Base-by-base conservation (phyloP, 768 basidiomycete species). In the Phanerodontia chrysosporium region DNA sequence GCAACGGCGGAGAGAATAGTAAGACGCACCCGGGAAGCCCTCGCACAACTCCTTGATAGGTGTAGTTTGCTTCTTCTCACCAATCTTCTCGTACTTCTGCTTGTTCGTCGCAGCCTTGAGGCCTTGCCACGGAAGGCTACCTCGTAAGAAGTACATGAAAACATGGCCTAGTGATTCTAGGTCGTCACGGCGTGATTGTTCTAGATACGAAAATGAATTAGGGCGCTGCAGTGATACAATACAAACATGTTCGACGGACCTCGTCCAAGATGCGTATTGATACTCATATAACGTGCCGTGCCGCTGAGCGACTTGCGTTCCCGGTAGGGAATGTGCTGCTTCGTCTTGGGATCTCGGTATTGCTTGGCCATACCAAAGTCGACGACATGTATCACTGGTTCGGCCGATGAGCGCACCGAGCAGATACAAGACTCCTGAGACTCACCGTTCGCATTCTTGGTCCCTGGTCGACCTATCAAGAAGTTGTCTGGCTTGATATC, bases 361-460 rank as follows among this genome's bases (percentile, higher is more conserved):
- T 98, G 96, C 75, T 98, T 98, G 27, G 97, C 97, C 97, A 99
- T 98, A 45, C 97, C 97, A 70, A 99, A 98, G 73, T 99, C 97
- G 57, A 99, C 95, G 52, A 92, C 89, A 68, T 99, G 96, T 58
- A 99, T 80, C 44, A 57, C 46, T 49, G 42, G 28, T 3, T 46
- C 1, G 2, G 28, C 14, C 13, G n/a, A n/a, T n/a, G n/a, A n/a
- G n/a, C n/a, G n/a, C n/a, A n/a, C n/a, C n/a, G n/a, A n/a, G n/a
- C n/a, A n/a, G 39, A 51, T 29, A 53, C 39, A 57, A 25, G 42
- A 48, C 12, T 42, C 39, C 18, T 42, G 30, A n/a, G n/a, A 72
- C 83, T 66, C 52, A 93, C 90, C 76, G 64, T 95, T 96, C 16
- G 92, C 82, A 48, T 82, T 85, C 76, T 98, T 98, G 22, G 94